Base-by-base conservation (phyloP, 176 grass and related monocot species). In the Eleusine coracana region DNA sequence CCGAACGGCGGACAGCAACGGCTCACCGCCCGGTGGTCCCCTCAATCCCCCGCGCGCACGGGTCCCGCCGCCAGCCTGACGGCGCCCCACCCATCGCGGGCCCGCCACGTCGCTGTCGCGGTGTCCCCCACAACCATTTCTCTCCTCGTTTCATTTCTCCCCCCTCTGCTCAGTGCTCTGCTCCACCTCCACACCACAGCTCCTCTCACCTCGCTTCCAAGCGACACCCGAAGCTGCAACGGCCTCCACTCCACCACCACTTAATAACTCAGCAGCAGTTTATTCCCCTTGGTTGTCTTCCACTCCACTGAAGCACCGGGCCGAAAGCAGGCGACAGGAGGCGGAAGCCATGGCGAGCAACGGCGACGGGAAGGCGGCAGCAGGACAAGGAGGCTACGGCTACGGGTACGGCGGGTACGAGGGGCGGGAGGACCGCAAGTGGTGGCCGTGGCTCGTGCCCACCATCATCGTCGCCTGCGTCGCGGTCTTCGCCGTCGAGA, bases 401-500 rank as follows among this genome's bases (percentile, higher is more conserved):
- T 82, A 78, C 73, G 83, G 66, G 3, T 85, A 83, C 54, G 83
- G 82, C 13, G 92, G 74, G n/a, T 86, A 84, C 48, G 89, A 83
- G 90, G 85, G 38, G 1, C 3, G 9, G 67, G 89, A 88, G 87
- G 87, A 95, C 15, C 60, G 91, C 9, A 74, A 81, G 79, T 98
- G 92, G 96, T 86, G 81, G 87, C 84, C 96, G 40, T 98, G 92
- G 96, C 52, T 98, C 34, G 96, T 98, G 56, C 96, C 96, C 79
- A 71, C 86, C 66, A 66, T 95, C n/a, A 88, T 98, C 67, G 78
- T 98, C 11, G 91, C 87, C 25, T 91, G 92, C 85, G 74, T 98
- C 45, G 92, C 73, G 6, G 89, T 98, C 20, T 98, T 98, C 84
- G 67, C 84, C 77, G 87, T 86, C 36, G 92, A 95, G 96, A 98